Percentiles rank a stretch among this genome's conserved stretches.
Evolutionary conservation across 2,329 filamentous ascomycete genomes (phyloP).

Genomic region (Hyphodiscus sp.): DNA sequence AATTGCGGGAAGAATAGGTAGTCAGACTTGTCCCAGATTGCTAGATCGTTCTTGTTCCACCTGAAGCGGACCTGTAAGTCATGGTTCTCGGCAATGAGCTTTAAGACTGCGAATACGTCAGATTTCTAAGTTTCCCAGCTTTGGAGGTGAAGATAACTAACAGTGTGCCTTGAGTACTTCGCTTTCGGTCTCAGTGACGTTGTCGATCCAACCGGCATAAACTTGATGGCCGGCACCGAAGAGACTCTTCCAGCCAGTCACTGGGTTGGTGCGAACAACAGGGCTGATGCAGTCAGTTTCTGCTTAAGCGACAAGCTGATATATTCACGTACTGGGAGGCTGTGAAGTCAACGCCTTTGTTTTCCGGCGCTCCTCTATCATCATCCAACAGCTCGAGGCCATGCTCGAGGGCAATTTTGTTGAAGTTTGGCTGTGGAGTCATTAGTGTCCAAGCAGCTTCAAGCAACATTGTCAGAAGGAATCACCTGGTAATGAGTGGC

Average conservation of each 20-base stretch:
- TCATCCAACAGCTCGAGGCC: slow-evolving; percentile 40
- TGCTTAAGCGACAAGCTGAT: too few relatives aligned
- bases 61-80: slow-evolving; percentile 49
- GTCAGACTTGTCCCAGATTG: slow-evolving; percentile 57
- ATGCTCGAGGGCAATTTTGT: slow-evolving; percentile 38
- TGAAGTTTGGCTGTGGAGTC: slow-evolving; percentile 38
- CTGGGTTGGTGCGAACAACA: slow-evolving; percentile 50
- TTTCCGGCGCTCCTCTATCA: slow-evolving; percentile 43
- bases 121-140: too few relatives aligned
- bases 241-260: slow-evolving; percentile 51
- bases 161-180: slow-evolving; percentile 29
- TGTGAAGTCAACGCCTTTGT: slow-evolving; percentile 41
- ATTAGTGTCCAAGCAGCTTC: too few relatives aligned
- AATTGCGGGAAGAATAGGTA: too few relatives aligned
- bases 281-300: slow-evolving; percentile 26
- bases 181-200: slow-evolving; percentile 41
- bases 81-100: slow-evolving; percentile 46
- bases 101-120: slow-evolving; percentile 24
- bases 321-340: slow-evolving; percentile 35
- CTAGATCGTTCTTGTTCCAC: slow-evolving; percentile 46
- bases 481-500: slow-evolving; percentile 39
- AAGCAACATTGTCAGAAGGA: too few relatives aligned
- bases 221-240: slow-evolving; percentile 47
- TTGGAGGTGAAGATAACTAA: too few relatives aligned
- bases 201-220: slow-evolving; percentile 39